A percentile compares a stretch with the other conserved stretches of the same genome.
phyloP scores from a whole-genome alignment of 257 asterid species.

The Fraxinus cuspidata region DNA sequence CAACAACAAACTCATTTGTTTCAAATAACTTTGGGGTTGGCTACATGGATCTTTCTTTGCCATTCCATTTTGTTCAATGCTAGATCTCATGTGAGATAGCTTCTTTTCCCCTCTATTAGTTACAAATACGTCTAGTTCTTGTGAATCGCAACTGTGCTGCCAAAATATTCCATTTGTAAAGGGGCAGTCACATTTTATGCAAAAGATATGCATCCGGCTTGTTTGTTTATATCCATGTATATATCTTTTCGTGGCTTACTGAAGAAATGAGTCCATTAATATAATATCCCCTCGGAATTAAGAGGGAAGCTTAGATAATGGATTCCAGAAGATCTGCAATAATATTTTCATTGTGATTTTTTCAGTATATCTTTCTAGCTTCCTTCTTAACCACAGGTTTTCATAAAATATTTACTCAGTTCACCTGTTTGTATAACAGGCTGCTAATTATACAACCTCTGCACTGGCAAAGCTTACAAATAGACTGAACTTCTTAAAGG shows the following conservation, averaged over 20 bases:
- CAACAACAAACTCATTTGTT: neutral
- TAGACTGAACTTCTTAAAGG: slow-evolving; percentile 92
- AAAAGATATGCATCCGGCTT: neutral
- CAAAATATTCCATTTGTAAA: neutral
- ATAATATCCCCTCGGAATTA: neutral
- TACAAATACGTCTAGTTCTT: neutral
- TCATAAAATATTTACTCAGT: slow-evolving; percentile 20
- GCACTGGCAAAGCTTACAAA: slow-evolving; percentile 86
- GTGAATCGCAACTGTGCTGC: neutral
- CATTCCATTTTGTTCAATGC: neutral
- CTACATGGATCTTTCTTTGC: neutral
- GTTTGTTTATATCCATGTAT: neutral
- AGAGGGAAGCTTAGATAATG: neutral
- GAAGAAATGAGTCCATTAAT: neutral
- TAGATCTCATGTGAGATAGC: neutral
- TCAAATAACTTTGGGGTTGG: neutral
- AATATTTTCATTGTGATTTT: neutral
- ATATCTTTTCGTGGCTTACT: neutral
- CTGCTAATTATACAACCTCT: slow-evolving; percentile 60
- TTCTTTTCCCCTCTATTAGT: neutral
- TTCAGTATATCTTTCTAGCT: slow-evolving; percentile 1
- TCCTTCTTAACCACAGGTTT: slow-evolving; percentile 2
- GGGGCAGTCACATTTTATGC: neutral
- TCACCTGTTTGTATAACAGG: slow-evolving; percentile 52
- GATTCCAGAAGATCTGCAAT: neutral